Conservation (phyloP, 257 asterid genomes). For the Verbena officinalis region DNA sequence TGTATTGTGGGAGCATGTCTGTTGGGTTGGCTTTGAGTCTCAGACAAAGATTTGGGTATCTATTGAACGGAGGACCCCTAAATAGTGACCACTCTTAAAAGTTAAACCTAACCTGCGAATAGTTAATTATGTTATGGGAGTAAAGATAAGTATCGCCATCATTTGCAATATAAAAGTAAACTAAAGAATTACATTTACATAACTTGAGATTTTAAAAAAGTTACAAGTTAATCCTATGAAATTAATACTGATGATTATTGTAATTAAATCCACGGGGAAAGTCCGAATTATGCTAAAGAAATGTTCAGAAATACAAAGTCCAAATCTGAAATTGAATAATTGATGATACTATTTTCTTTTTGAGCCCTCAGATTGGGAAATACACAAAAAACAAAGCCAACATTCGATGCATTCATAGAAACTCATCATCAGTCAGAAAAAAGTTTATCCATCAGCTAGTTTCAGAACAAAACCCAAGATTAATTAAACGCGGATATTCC, state of each 20-base stretch:
- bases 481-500: slow-evolving; percentile 11
- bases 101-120: not conserved
- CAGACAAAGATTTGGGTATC: slow-evolving; percentile 36
- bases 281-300: not conserved
- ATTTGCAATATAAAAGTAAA: not conserved
- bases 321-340: too few species aligned
- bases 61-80: not conserved
- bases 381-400: not conserved
- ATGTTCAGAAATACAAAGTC: not conserved
- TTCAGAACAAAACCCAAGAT: slow-evolving; percentile 2
- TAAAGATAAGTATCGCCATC: not conserved
- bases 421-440: not conserved
- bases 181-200: not conserved
- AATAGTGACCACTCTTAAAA: too few species aligned
- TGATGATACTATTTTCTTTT: not conserved
- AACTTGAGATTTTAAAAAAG: not conserved
- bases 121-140: slow-evolving; percentile 3
- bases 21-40: slow-evolving; percentile 1
- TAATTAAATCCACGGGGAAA: not conserved
- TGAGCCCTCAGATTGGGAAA: not conserved
- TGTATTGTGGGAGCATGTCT: slow-evolving; percentile 30
- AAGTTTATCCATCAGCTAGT: slow-evolving; percentile 8
- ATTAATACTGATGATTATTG: not conserved
- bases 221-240: not conserved
- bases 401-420: slow-evolving; percentile 7